These are phyloP conservation scores for Cadophora luteo-olivacea DNA, from an alignment of 2,329 filamentous ascomycete species.

Conservation along the genomic window DNA sequence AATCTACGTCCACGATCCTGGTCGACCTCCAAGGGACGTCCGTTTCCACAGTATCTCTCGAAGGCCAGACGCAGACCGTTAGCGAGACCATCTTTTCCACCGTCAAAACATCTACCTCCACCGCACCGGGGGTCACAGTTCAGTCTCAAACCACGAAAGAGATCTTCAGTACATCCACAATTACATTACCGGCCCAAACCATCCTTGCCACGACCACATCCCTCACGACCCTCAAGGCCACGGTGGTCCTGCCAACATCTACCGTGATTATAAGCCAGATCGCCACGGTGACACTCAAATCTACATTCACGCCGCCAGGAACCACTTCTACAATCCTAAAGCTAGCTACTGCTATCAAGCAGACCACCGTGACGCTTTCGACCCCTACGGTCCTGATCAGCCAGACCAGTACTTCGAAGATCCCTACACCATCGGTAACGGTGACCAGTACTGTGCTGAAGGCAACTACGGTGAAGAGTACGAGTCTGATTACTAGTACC, in stretches of 20 bases:
- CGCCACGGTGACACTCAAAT: conserved; percentile 8
- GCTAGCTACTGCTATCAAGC: background rate
- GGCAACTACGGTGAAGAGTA: conserved; percentile 18
- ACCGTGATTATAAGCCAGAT: background rate
- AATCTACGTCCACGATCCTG: conserved; percentile 15
- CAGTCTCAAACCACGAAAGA: conserved; percentile 10
- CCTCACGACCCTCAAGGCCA: conserved; percentile 3
- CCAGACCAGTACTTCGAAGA: conserved; percentile 10
- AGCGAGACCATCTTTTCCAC: conserved; percentile 21
- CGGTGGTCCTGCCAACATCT: conserved; percentile 8
- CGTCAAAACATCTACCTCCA: conserved; percentile 18
- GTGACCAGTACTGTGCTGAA: conserved; percentile 11
- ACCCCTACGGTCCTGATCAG: conserved; percentile 1
- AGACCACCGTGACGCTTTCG: conserved; percentile 4
- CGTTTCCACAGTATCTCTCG: conserved; percentile 20
- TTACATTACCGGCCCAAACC: conserved; percentile 11
- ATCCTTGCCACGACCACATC: conserved; percentile 2
- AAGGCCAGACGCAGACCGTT: conserved; percentile 16
- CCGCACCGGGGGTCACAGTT: conserved; percentile 3
- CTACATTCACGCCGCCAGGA: conserved; percentile 12
- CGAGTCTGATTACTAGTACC: conserved; percentile 10
- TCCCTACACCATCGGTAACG: background rate
- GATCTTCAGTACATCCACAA: background rate
- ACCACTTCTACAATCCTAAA: background rate
- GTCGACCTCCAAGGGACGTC: conserved; percentile 25